These are phyloP conservation scores for Cercis canadensis DNA, from an alignment of 306 rosid species.

Conservation along the genomic window DNA sequence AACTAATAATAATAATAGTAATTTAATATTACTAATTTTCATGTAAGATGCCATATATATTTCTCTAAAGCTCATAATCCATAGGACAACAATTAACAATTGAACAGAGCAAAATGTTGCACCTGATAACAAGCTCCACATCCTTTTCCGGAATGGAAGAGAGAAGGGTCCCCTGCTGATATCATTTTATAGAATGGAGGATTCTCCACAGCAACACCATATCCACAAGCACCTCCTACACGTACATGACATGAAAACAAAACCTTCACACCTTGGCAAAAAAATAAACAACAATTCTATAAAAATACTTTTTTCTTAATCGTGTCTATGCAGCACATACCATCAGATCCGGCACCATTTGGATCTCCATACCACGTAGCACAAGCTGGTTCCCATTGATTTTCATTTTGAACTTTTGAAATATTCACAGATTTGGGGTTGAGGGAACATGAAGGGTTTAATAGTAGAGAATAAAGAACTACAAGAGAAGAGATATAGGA, in stretches of 20 bases:
- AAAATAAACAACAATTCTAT: too few relatives aligned
- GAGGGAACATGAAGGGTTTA: slow-evolving; percentile 47
- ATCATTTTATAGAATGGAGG: slow-evolving; percentile 65
- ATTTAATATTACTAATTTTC: too few relatives aligned
- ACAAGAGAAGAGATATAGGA: too few relatives aligned
- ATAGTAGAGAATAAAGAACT: too few relatives aligned
- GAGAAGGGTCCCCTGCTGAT: slow-evolving; percentile 69
- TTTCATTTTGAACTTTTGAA: too few relatives aligned
- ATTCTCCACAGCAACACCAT: slow-evolving; percentile 55
- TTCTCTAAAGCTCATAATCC: too few relatives aligned
- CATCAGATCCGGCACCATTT: slow-evolving; percentile 68
- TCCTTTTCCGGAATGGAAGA: slow-evolving; percentile 66
- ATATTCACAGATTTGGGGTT: slow-evolving; percentile 31
- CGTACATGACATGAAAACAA: not conserved
- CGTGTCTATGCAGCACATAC: slow-evolving; percentile 23
- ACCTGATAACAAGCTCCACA: slow-evolving; percentile 93
- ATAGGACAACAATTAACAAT: too few relatives aligned
- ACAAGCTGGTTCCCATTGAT: slow-evolving; percentile 45
- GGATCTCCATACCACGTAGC: slow-evolving; percentile 77
- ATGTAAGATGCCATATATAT: too few relatives aligned
- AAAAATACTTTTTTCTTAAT: too few relatives aligned
- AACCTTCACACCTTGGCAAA: not conserved
- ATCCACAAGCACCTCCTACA: slow-evolving; percentile 89
- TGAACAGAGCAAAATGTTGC: too few relatives aligned
- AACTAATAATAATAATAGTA: too few relatives aligned